phyloP scores from a whole-genome alignment of 1,139 yeast species.

The Pichia sp. region DNA sequence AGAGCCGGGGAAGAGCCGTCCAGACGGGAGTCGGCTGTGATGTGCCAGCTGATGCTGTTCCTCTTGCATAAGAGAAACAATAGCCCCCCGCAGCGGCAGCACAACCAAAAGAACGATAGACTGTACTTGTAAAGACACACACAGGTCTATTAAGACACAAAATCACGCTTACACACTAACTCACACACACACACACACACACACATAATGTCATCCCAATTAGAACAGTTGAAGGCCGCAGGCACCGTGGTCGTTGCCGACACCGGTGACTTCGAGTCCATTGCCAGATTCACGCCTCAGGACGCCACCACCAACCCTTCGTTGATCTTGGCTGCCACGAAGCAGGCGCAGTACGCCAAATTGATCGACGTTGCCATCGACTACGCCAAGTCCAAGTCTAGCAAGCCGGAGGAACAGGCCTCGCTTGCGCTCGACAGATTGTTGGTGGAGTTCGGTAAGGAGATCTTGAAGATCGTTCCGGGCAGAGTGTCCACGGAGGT shows the following conservation, averaged over 20 bases:
- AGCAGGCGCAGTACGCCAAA: constrained; percentile 82
- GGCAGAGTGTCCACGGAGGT: constrained; percentile 99
- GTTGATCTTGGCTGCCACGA: constrained; percentile 91
- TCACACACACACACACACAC: neutral
- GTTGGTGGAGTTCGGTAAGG: constrained; percentile 93
- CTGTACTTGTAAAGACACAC: too few relatives aligned
- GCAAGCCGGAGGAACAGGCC: constrained; percentile 58
- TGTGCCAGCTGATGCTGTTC: too few relatives aligned
- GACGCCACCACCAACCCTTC: constrained; percentile 99
- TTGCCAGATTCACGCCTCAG: constrained; percentile 97
- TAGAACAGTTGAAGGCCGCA: constrained; percentile 85
- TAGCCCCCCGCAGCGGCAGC: too few relatives aligned
- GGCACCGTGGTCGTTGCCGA: constrained; percentile 97
- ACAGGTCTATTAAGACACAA: too few relatives aligned
- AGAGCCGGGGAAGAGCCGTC: too few relatives aligned
- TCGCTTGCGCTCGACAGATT: constrained; percentile 83
- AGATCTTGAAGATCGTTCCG: constrained; percentile 90
- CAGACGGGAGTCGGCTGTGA: too few relatives aligned
- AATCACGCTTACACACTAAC: too few relatives aligned
- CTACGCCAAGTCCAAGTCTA: constrained; percentile 67
- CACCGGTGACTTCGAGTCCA: constrained; percentile 97
- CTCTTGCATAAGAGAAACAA: too few relatives aligned
- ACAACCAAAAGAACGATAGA: too few relatives aligned
- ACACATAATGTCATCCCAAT: constrained; percentile 38
- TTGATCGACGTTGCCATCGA: constrained; percentile 88